Conservation (phyloP, 2,329 filamentous ascomycete species). For the Cladophialophora carrionii region DNA sequence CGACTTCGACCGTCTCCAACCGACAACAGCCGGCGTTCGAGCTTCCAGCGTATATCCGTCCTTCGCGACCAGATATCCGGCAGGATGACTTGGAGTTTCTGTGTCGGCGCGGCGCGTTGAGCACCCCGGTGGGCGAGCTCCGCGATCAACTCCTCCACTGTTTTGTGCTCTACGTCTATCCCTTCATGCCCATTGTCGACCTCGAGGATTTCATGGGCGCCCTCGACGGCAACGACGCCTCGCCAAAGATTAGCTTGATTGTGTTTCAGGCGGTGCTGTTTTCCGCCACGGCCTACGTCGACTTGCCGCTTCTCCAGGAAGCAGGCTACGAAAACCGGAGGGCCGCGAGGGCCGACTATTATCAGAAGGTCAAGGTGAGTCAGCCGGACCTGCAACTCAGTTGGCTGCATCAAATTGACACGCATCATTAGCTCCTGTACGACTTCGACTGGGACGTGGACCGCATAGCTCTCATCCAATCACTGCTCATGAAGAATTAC, state of each 20-base stretch:
- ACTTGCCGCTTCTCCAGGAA: constrained; percentile 25
- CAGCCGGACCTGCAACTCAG: constrained; percentile 64
- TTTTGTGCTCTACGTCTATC: constrained; percentile 87
- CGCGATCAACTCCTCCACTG: constrained; percentile 79
- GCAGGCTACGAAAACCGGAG: constrained; percentile 51
- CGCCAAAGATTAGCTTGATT: constrained; percentile 71
- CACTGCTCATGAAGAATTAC: constrained; percentile 87
- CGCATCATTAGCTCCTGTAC: constrained; percentile 71
- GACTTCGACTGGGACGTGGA: constrained; percentile 95
- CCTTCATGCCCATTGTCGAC: constrained; percentile 87
- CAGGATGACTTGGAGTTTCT: constrained; percentile 29
- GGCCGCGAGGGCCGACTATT: constrained; percentile 78
- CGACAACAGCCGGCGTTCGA: not conserved
- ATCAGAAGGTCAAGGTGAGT: constrained; percentile 80
- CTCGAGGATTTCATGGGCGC: constrained; percentile 27
- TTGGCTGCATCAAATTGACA: constrained; percentile 45
- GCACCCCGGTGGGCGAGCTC: constrained; percentile 69
- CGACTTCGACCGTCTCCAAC: not conserved
- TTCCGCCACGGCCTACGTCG: constrained; percentile 79
- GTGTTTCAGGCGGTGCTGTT: constrained; percentile 96
- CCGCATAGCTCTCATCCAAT: constrained; percentile 85
- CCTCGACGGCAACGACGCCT: constrained; percentile 69
- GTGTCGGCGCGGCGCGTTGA: constrained; percentile 65
- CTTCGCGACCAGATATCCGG: constrained; percentile 22
- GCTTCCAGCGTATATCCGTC: constrained; percentile 29